Evolutionary conservation across 2,329 filamentous ascomycete species (phyloP), one percentile per base, ranked within the genome.

Genomic region (Plectosphaerella cucumerina): DNA sequence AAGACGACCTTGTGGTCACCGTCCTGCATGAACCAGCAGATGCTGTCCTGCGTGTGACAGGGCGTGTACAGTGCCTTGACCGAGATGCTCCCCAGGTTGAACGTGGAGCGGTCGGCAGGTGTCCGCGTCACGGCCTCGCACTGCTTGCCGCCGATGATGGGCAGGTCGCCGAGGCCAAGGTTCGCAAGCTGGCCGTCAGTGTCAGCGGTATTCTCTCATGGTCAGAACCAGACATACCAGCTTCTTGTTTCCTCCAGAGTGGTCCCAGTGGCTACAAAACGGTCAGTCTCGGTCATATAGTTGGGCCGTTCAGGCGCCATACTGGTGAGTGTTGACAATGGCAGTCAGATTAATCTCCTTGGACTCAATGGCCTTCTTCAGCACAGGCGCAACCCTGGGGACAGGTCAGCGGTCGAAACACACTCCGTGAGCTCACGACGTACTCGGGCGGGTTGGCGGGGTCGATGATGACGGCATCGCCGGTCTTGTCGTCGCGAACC

Each of bases 281-380:
- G n/a, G 50, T 44, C 10, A 49, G 26, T 22, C 23, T 33, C 23
- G 17, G 39, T n/a, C 41, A 34, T 49, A 34, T 39, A 50, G 14
- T n/a, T 5, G 14, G 15, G 31, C 17, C 17, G 37, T 17, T 11
- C 18, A 15, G 21, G n/a, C n/a, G 17, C 70, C 89, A 70, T 75
- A 96, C 92, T 97, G 93, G 64, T 99, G 94, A 2, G 94, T 99
- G 66, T 99, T 99, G 62, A 97, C 85, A 64, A 99, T 96, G 47
- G 86, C 89, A 21, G 81, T 91, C 55, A 99, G 73, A 60, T 95
- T 92, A 64, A 96, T 90, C 59, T 82, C 81, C 15, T 87, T 86
- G 20, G 76, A 72, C 39, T 84, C 71, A 6, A 89, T 86, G 53
- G 89, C 85, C 57, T 91, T 79, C 65, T 93, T 86, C 48, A 99